These are phyloP conservation scores for Kalaharituber pfeilii DNA, from an alignment of 2,329 filamentous ascomycete species.

Conservation along the genomic window DNA sequence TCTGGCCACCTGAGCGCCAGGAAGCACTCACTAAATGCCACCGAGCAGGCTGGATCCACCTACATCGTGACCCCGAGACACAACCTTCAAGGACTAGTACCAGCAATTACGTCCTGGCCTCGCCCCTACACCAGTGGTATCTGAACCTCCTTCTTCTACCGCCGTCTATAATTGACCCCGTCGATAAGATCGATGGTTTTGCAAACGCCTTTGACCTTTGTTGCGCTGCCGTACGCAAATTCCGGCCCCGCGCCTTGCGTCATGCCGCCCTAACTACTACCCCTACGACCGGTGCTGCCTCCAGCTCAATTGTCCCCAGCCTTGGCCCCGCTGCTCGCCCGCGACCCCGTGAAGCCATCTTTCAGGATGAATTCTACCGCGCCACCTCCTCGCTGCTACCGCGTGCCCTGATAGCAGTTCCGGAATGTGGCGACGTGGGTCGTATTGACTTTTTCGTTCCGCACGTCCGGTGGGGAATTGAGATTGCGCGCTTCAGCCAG, in stretches of 20 bases:
- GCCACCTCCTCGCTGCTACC: too few species aligned
- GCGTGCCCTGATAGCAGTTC: background rate
- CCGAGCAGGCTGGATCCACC: background rate
- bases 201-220: background rate
- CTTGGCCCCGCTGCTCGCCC: background rate
- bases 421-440: background rate
- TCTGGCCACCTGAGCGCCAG: background rate
- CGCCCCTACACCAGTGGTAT: background rate
- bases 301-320: background rate
- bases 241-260: too few species aligned
- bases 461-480: background rate
- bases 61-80: background rate
- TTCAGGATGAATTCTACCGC: background rate
- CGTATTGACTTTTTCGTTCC: background rate
- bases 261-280: too few species aligned
- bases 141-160: background rate
- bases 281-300: too few species aligned
- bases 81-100: background rate
- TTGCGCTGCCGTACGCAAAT: background rate
- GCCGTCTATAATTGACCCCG: too few species aligned
- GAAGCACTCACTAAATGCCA: background rate
- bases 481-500: background rate
- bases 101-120: background rate
- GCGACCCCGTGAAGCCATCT: background rate
- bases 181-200: background rate